Evolutionary conservation across 2,329 filamentous ascomycete species (phyloP), one percentile per base, ranked within the genome.

Genomic region (Colletotrichum tanaceti): DNA sequence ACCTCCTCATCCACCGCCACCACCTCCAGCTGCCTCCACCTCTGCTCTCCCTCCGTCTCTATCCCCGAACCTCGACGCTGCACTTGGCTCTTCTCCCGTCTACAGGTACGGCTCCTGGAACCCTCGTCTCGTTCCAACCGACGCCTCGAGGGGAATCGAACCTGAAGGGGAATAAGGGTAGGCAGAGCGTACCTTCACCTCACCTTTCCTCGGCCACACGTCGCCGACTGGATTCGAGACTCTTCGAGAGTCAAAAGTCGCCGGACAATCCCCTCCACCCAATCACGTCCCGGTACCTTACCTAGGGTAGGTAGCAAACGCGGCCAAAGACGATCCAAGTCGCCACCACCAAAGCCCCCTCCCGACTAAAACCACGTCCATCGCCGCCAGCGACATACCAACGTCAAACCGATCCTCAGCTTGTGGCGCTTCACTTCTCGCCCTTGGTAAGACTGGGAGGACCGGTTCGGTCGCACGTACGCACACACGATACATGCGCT

Each of bases 391-490:
- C 38, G 38, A 22, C 43, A 59, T 59, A 59, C 57, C 57, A 39
- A 63, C 65, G 54, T 58, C 61, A 55, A 41, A 65, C 62, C 41
- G 49, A 43, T 47, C 55, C 55, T 60, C 65, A 65, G 61, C 61
- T 59, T 43, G 65, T 68, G 65, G 65, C 65, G 65, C 65, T 68
- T 60, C 61, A 57, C 57, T 49, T 59, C 54, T 65, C 65, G 49
- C 65, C 65, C 65, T 68, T 65, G 55, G 41, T 49, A 55, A 60
- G 39, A 50, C 65, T 59, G 65, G 20, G 22, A 28, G 14, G 38
- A 44, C 61, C 62, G 41, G 39, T 54, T 68, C 65, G 47, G 54
- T 60, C 49, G 54, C 54, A 65, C 65, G 39, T 46, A 66, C 58
- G 47, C 54, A 68, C 53, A n/a, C 54, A 44, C 28, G 28, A 6